These are phyloP conservation scores for Penicillium sp. DNA, from an alignment of 2,329 filamentous ascomycete genomes.

Conservation along the genomic window DNA sequence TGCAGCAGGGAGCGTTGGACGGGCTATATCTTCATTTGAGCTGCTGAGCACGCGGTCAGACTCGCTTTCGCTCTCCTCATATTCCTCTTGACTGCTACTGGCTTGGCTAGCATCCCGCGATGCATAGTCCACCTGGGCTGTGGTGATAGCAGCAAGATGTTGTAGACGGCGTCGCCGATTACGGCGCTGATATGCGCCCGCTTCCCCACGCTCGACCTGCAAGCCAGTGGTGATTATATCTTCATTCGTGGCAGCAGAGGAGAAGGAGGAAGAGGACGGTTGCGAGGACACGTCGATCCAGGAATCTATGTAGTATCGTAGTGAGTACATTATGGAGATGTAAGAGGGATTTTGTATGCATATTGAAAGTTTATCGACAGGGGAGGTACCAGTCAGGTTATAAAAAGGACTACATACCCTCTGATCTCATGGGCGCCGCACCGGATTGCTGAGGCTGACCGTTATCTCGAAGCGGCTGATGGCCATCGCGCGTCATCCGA, in stretches of 20 bases:
- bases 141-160: conserved; percentile 38
- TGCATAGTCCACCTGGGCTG: conserved; percentile 42
- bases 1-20: conserved; percentile 24
- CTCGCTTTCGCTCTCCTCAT: conserved; percentile 89
- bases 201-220: conserved; percentile 64
- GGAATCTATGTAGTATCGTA: conserved; percentile 67
- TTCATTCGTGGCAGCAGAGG: conserved; percentile 68
- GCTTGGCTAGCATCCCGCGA: conserved; percentile 48
- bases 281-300: conserved; percentile 95
- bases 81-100: conserved; percentile 85
- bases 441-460: conserved; percentile 39
- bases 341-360: conserved; percentile 16
- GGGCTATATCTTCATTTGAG: conserved; percentile 59
- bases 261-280: conserved; percentile 89
- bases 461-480: conserved; percentile 32
- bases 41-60: conserved; percentile 70
- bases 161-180: conserved; percentile 52
- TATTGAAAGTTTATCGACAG: conserved; percentile 22
- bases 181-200: conserved; percentile 55
- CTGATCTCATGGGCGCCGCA: conserved; percentile 42
- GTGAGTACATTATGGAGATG: conserved; percentile 45
- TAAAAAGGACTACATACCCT: conserved; percentile 38
- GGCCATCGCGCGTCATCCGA: conserved; percentile 38
- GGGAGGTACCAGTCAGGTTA: conserved; percentile 13
- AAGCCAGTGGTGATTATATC: conserved; percentile 91